These are phyloP conservation scores for Pseudogymnoascus sp. DNA, from an alignment of 2,329 filamentous ascomycete species.

Conservation along the genomic window DNA sequence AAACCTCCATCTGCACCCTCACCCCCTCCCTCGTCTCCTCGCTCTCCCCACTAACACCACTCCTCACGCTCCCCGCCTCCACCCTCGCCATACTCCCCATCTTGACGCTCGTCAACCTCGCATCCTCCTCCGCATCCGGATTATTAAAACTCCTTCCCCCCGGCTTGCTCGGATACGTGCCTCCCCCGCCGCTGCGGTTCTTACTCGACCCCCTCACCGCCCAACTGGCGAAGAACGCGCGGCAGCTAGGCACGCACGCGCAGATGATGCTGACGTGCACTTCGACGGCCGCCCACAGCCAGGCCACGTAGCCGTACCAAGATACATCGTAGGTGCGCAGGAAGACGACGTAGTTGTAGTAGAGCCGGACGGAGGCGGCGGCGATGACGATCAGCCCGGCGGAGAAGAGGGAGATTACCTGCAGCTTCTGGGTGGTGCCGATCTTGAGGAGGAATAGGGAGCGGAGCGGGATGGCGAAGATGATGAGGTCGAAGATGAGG, in stretches of 20 bases:
- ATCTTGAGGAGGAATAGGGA: slow-evolving; percentile 5
- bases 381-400: not conserved
- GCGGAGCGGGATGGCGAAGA: slow-evolving; percentile 2
- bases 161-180: not conserved
- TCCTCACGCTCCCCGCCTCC: not conserved
- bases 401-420: slow-evolving; percentile 1
- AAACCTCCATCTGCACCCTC: slow-evolving; percentile 1
- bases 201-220: slow-evolving; percentile 2
- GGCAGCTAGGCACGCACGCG: slow-evolving; percentile 2
- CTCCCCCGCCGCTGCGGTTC: not conserved
- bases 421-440: slow-evolving; percentile 7
- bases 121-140: not conserved
- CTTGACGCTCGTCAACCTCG: not conserved
- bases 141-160: slow-evolving; percentile 1
- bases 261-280: slow-evolving; percentile 1
- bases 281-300: not conserved
- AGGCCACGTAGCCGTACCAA: not conserved
- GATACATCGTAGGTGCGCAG: not conserved
- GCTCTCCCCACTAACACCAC: not conserved
- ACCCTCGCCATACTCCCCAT: slow-evolving; percentile 4
- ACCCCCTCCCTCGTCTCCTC: slow-evolving; percentile 2
- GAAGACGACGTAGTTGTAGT: slow-evolving; percentile 4
- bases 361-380: not conserved
- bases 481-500: slow-evolving; percentile 1
- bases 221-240: slow-evolving; percentile 4